phyloP scores from a whole-genome alignment of 805 yeast species.

The Brettanomyces anomalus region DNA sequence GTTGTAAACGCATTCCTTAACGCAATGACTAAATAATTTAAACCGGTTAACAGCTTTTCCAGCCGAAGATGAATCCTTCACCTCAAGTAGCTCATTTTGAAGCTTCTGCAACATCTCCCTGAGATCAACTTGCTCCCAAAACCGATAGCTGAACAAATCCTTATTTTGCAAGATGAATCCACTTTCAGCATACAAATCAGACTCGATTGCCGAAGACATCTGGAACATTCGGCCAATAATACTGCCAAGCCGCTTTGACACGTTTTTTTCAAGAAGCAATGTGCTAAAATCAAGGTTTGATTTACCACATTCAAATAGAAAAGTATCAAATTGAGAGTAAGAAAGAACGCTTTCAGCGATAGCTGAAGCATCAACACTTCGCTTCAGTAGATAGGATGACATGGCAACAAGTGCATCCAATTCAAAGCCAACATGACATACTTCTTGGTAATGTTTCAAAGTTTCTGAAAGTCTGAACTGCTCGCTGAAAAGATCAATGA shows the following conservation, averaged over 20 bases:
- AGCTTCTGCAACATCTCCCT: slow-evolving; percentile 13
- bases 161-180: slow-evolving; percentile 11
- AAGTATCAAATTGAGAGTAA: slow-evolving; percentile 8
- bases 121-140: slow-evolving; percentile 20
- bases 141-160: slow-evolving; percentile 16
- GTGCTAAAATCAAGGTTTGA: slow-evolving; percentile 12
- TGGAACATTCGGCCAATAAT: slow-evolving; percentile 19
- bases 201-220: slow-evolving; percentile 7
- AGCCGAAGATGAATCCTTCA: slow-evolving; percentile 12
- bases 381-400: slow-evolving; percentile 10
- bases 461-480: slow-evolving; percentile 6
- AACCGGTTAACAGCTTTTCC: slow-evolving; percentile 16
- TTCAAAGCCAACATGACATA: not conserved
- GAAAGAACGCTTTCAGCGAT: slow-evolving; percentile 11
- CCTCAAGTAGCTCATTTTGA: slow-evolving; percentile 7
- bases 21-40: slow-evolving; percentile 17
- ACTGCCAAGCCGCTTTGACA: slow-evolving; percentile 15
- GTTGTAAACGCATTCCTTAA: slow-evolving; percentile 17
- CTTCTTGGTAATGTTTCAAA: slow-evolving; percentile 6
- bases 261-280: slow-evolving; percentile 12
- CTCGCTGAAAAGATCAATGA: slow-evolving; percentile 21
- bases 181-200: slow-evolving; percentile 16
- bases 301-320: slow-evolving; percentile 13
- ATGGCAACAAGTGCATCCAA: slow-evolving; percentile 11
- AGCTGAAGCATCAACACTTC: slow-evolving; percentile 2